Base-by-base conservation (phyloP, 305 asterid genomes). In the Petunia hybrid region DNA sequence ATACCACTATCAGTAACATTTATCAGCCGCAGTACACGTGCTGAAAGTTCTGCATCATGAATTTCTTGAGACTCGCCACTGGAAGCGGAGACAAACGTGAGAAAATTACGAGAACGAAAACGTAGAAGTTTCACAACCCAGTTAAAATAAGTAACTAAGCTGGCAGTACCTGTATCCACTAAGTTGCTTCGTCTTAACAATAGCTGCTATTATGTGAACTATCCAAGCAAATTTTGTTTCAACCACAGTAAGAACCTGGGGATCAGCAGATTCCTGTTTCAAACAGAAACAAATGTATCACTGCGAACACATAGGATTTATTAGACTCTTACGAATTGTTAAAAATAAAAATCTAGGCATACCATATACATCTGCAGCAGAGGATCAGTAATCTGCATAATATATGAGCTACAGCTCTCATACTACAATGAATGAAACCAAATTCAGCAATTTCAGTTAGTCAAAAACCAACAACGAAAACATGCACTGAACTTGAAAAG, bases 171-270 rank as follows among this genome's bases (percentile, higher is more conserved):
- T 94, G 94, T 94, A 89, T 76, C 95, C 95, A 80, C 91, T 94
- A 80, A 91, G 87, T 88, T 92, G 98, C 89, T 90, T 97, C 80
- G 86, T 81, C 86, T 92, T 95, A 70, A 97, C 80, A 82, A 94
- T 90, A 81, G 98, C 91, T 82, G 99, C 98, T 86, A 97, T 84
- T 85, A 97, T 94, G 89, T 97, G 98, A 70, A 94, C 97, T 80
- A 94, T 85, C 99, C 99, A 97, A 82, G 98, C 92, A 84, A 94
- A 98, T 88, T 97, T 97, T 71, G 91, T 92, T 89, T 97, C 98
- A 83, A 92, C 87, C 45, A 92, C 85, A 8, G 97, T 88, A 81
- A 93, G 92, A 80, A 89, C 83, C 88, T 89, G 93, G 80, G 90
- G 85, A 84, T 93, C 97, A 56, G 92, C 92, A 78, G 94, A 87